Evolutionary conservation across 2,329 filamentous ascomycete species (phyloP), one percentile per base, ranked within the genome.

Genomic region (Colletotrichum chlorophyti): DNA sequence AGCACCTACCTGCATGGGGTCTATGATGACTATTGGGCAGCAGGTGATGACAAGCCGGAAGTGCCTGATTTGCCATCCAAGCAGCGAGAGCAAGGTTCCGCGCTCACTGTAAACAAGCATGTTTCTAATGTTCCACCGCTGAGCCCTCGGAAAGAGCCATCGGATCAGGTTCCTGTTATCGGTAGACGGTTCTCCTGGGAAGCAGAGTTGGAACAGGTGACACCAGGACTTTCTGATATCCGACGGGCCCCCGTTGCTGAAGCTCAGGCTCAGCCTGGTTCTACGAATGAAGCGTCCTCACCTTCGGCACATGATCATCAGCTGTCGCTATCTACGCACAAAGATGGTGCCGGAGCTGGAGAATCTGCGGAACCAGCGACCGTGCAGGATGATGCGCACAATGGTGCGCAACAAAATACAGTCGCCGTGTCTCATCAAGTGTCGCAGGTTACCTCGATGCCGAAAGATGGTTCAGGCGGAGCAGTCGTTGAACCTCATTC

Each of bases 11-110:
- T 89, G 2, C 82, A 85, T 1, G 81, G 81, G 60, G 86, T 89
- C 40, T 90, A 91, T 65, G 87, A 88, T 55, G 85, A 83, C 64
- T 90, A 90, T 67, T 88, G 87, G 81, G 79, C 80, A 3, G 77
- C 81, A 23, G 70, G 72, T 8, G 79, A 79, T 38, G 77, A 81
- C 37, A 77, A 75, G 41, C 58, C 55, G 15, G 51, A 45, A 11
- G 19, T 55, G 26, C 37, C 55, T 21, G 31, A 17, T n/a, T 32
- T 59, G 15, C 38, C 50, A 8, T 24, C 34, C 14, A 41, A 59
- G 26, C 48, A 48, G 27, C 15, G 40, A 27, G 38, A 21, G 26
- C 34, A 35, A 14, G 32, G 41, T 11, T 32, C 14, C 17, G 47
- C 27, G n/a, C 37, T 40, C 27, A 26, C 27, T 6, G 24, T 21